A percentile compares a stretch with the other conserved stretches of the same genome.
Conservation (phyloP, 2,329 filamentous ascomycete species). For the Fusarium falciforme region DNA sequence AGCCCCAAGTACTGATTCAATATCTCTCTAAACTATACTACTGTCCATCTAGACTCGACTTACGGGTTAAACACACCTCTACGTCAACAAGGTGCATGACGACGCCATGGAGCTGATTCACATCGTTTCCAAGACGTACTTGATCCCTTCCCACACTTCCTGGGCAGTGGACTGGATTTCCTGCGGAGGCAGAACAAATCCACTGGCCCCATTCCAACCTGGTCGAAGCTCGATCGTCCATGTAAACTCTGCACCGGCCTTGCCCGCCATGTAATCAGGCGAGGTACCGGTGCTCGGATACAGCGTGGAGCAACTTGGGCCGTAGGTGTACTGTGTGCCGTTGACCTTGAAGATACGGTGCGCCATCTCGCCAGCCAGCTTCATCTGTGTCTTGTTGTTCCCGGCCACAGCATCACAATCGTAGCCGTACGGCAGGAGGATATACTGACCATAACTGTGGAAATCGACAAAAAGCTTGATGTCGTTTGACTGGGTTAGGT, state of each 20-base stretch:
- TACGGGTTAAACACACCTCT: neutral
- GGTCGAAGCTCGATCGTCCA: constrained; percentile 54
- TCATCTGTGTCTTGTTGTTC: constrained; percentile 60
- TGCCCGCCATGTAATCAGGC: constrained; percentile 58
- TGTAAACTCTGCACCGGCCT: constrained; percentile 53
- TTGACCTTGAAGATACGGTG: constrained; percentile 12
- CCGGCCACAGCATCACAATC: constrained; percentile 60
- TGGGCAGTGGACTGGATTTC: constrained; percentile 53
- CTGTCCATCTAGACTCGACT: neutral
- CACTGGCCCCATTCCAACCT: constrained; percentile 45
- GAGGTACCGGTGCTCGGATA: constrained; percentile 64
- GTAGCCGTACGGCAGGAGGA: constrained; percentile 69
- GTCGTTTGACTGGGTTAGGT: constrained; percentile 46
- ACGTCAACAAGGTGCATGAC: neutral
- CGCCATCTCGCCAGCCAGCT: constrained; percentile 52
- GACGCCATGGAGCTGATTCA: neutral
- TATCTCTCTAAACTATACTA: neutral
- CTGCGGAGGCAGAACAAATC: constrained; percentile 55
- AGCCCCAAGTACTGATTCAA: neutral
- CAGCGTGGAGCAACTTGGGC: constrained; percentile 69
- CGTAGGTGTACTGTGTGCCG: constrained; percentile 42
- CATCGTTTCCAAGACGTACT: constrained; percentile 15
- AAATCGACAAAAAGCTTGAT: constrained; percentile 73
- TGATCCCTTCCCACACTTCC: constrained; percentile 31
- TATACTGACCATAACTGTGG: constrained; percentile 71